Percentiles rank a stretch among this genome's conserved stretches.
Evolutionary conservation across 495 filamentous ascomycete genomes (phyloP).

Genomic region (Beverwykella pulmonaria): DNA sequence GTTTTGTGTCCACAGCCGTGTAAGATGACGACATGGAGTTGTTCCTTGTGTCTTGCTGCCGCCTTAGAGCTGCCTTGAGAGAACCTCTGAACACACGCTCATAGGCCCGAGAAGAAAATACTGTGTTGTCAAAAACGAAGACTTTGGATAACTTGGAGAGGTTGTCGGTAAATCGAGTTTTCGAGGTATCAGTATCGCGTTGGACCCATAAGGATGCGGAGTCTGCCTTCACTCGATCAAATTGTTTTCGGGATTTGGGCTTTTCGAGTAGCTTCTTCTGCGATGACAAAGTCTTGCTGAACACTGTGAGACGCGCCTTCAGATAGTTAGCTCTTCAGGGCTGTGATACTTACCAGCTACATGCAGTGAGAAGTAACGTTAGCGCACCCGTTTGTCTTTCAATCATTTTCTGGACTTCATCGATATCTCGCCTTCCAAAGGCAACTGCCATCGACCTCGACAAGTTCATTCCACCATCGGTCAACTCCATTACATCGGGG

Average conservation of each 20-base stretch:
- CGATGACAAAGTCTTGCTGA: not conserved
- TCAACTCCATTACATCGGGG: slow-evolving; percentile 5
- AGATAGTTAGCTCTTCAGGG: not conserved
- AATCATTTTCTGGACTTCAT: slow-evolving; percentile 37
- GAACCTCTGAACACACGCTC: not conserved
- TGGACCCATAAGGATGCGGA: not conserved
- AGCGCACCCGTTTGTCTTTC: slow-evolving; percentile 34
- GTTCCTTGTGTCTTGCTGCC: not conserved
- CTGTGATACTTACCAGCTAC: slow-evolving; percentile 24
- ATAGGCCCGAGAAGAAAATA: not conserved
- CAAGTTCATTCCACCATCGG: not conserved
- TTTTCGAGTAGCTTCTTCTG: not conserved
- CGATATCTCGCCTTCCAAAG: slow-evolving; percentile 27
- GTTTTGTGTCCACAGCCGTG: no score
- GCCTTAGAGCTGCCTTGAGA: not conserved
- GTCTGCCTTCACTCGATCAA: no score
- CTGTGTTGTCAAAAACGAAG: not conserved
- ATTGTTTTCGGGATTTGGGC: not conserved
- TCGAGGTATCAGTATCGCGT: not conserved
- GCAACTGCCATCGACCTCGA: slow-evolving; percentile 21
- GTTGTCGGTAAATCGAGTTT: not conserved
- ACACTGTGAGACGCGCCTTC: not conserved
- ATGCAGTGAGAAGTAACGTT: slow-evolving; percentile 37
- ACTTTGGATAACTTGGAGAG: not conserved
- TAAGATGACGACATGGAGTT: no score